Evolutionary conservation across 1,139 yeast species (phyloP).

Genomic region (Geotrichum europaeum): DNA sequence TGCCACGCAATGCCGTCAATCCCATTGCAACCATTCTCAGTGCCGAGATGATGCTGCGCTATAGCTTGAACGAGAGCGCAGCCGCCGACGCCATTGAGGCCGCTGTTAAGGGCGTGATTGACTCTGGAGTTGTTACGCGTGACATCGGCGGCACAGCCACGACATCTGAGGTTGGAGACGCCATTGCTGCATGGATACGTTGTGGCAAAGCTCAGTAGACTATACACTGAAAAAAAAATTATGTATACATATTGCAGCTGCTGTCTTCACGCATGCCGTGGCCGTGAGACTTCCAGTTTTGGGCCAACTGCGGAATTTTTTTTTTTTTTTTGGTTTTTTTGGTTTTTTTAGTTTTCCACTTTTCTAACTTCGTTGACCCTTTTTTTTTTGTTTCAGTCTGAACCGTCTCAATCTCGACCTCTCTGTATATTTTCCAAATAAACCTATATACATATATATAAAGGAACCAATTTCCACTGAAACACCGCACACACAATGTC

Average conservation of each 20-base stretch:
- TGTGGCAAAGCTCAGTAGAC: background rate
- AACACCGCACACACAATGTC: slow-evolving; percentile 45
- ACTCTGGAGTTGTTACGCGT: slow-evolving; percentile 69
- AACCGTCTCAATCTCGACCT: background rate
- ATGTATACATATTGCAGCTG: background rate
- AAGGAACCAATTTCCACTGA: background rate
- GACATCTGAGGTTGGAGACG: slow-evolving; percentile 77
- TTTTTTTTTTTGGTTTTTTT: background rate
- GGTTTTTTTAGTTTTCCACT: background rate
- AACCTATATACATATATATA: background rate
- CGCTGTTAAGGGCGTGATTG: slow-evolving; percentile 68
- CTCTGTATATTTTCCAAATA: background rate
- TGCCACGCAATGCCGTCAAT: slow-evolving; percentile 69
- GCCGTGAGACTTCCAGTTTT: background rate
- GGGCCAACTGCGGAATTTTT: background rate
- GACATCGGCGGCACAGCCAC: slow-evolving; percentile 67
- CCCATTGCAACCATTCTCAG: slow-evolving; percentile 83
- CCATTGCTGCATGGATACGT: slow-evolving; percentile 41
- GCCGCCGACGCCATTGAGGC: slow-evolving; percentile 70
- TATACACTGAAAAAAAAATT: background rate
- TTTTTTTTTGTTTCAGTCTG: background rate
- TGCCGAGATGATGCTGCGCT: slow-evolving; percentile 79
- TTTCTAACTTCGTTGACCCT: background rate
- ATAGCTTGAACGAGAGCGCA: slow-evolving; percentile 60
- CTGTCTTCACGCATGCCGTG: background rate